These are phyloP conservation scores for Lobosporangium transversale DNA, from an alignment of 192 early-diverging fungal genomes.

Conservation along the genomic window DNA sequence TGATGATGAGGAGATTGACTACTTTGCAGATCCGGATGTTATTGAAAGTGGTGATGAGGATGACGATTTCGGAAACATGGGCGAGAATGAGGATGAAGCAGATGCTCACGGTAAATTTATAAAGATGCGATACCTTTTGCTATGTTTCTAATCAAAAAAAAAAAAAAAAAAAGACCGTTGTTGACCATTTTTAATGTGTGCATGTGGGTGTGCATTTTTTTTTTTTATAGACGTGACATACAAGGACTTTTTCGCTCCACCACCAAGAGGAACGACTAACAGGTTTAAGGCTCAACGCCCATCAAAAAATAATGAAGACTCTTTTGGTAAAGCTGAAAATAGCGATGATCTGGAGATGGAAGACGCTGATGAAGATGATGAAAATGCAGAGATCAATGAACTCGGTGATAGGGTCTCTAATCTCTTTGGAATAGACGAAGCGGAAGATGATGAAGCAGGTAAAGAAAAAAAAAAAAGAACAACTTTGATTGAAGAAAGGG, in stretches of 20 bases:
- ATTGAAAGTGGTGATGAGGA: conserved; percentile 63
- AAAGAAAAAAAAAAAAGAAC: no score
- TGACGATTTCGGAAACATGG: conserved; percentile 71
- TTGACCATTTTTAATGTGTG: no score
- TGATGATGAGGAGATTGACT: conserved; percentile 75
- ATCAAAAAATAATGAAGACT: conserved; percentile 52
- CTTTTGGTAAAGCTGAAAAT: conserved; percentile 38
- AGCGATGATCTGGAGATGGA: conserved; percentile 53
- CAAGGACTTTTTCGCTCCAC: conserved; percentile 86
- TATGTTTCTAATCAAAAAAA: no score
- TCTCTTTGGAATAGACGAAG: conserved; percentile 69
- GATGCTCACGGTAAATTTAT: conserved; percentile 66
- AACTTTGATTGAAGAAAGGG: no score
- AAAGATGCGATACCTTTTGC: no score
- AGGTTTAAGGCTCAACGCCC: conserved; percentile 37
- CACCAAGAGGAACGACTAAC: conserved; percentile 57
- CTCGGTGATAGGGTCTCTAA: conserved; percentile 55
- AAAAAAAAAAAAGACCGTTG: no score
- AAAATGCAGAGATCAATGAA: conserved; percentile 51
- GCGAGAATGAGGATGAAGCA: conserved; percentile 67
- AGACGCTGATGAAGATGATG: conserved; percentile 52
- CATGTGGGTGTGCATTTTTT: no score
- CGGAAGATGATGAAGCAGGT: conserved; percentile 55
- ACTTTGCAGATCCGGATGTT: conserved; percentile 55
- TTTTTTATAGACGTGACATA: conserved; percentile 75